Conservation (phyloP, 2,329 filamentous ascomycete species). For the Ceratocystis cacaofunesta region DNA sequence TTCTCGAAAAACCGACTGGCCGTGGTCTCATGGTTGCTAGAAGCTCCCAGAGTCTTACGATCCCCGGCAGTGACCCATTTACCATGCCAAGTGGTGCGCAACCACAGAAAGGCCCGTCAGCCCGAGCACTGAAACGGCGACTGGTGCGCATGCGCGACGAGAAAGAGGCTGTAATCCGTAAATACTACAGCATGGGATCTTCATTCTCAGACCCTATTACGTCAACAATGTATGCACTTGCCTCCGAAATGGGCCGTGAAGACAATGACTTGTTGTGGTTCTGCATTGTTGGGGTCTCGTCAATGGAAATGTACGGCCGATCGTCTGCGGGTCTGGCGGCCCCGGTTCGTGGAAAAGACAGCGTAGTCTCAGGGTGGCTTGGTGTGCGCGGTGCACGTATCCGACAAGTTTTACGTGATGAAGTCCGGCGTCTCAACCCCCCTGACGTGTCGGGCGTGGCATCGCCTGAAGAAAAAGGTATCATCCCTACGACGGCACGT, state of each 20-base stretch:
- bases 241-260: constrained; percentile 86
- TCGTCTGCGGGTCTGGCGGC: constrained; percentile 66
- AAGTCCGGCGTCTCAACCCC: constrained; percentile 86
- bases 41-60: constrained; percentile 28
- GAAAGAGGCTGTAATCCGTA: constrained; percentile 59
- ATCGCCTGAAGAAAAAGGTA: constrained; percentile 53
- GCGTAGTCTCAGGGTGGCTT: constrained; percentile 55
- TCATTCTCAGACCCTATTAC: constrained; percentile 93
- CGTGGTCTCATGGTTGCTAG: constrained; percentile 44
- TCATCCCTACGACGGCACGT: constrained; percentile 76
- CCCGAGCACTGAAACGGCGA: constrained; percentile 54
- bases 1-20: constrained; percentile 37
- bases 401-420: constrained; percentile 73
- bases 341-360: constrained; percentile 40
- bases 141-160: constrained; percentile 61
- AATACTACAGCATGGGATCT: constrained; percentile 74
- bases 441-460: constrained; percentile 40
- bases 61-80: constrained; percentile 34
- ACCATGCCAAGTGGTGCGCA: constrained; percentile 45
- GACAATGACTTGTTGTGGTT: constrained; percentile 95
- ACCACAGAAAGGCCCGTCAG: constrained; percentile 36
- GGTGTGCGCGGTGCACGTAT: constrained; percentile 70
- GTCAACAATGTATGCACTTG: constrained; percentile 84
- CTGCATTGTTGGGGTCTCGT: constrained; percentile 87
- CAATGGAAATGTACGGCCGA: constrained; percentile 77